phyloP scores from a whole-genome alignment of 768 basidiomycete genomes.

The Lactarius deliciosus region DNA sequence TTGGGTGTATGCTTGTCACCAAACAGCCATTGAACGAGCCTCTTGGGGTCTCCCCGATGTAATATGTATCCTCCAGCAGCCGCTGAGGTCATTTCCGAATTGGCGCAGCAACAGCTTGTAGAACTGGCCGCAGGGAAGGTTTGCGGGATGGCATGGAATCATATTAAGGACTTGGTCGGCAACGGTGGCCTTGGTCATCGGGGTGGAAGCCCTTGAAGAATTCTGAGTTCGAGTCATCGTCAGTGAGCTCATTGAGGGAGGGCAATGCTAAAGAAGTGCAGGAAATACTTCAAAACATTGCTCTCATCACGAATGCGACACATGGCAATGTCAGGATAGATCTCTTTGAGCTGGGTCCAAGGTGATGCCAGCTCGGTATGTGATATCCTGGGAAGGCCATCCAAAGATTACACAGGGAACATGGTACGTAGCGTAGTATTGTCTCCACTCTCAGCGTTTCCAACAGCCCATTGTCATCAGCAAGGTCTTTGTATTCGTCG shows the following conservation, averaged over 20 bases:
- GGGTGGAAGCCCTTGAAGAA: not conserved
- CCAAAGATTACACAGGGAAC: not conserved
- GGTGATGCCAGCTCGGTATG: not conserved
- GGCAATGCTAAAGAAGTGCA: not conserved
- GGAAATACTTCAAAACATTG: not conserved
- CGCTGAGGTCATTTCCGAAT: not conserved
- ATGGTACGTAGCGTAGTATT: not conserved
- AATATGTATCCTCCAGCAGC: not conserved
- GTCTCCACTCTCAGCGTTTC: not conserved
- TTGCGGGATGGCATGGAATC: not conserved
- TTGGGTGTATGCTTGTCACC: not conserved
- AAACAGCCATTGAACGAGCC: not conserved
- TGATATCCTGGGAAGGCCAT: not conserved
- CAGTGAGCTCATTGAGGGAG: not conserved
- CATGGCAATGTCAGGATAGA: not conserved
- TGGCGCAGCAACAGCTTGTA: not conserved
- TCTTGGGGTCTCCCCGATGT: not conserved
- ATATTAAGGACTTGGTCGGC: not conserved
- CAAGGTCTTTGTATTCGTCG: not conserved
- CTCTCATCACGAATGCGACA: not conserved
- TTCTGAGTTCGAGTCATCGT: not conserved
- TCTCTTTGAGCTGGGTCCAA: not conserved
- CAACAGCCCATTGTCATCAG: not conserved
- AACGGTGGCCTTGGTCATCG: no score
- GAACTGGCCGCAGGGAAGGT: not conserved